Evolutionary conservation across 1,284 basidiomycete species (phyloP), one percentile per base, ranked within the genome.

Genomic region (Irpex rosettiformis): DNA sequence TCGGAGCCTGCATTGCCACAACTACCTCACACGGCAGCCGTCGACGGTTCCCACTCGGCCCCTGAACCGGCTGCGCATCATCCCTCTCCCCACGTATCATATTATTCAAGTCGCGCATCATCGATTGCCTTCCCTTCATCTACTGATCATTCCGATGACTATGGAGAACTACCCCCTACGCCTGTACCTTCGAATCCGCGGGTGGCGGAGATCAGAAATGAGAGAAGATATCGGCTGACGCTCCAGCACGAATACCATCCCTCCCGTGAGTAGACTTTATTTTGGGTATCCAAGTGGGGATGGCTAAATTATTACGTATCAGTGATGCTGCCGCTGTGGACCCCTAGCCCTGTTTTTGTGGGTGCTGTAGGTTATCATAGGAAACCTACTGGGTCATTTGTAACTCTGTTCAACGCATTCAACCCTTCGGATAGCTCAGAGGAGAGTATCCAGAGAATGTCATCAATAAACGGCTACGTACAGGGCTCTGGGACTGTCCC

Each of bases 311-410:
- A 6, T 57, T 29, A 25, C 29, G 25, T 28, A 51, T 2, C 59
- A 91, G 89, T 91, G 61, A 85, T 78, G 0, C 72, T 90, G 5
- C 85, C 89, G 1, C 71, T 92, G 1, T 93, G 89, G 90, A 76
- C 77, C 1, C 91, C 91, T 0, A 71, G 77, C 0, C 74, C 65
- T 1, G 78, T 92, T 1, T 67, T 75, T 13, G 69, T 92, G 0
- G 91, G 90, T 4, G 82, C 85, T 1, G 83, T 93, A 1, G 91
- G 90, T 3, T 92, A 88, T 67, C 73, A 90, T 27, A 75, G 75
- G 21, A 88, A 83, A 61, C 80, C 84, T 0, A 70, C 70, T 11
- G 90, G 90, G 1, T 68, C 71, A 27, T 93, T 93, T 64, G 72
- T 89, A 28, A 85, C 84, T 16, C 75, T 92, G 1, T 85, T 91